Percentiles rank a stretch among this genome's conserved stretches.
Conservation (phyloP, 306 rosid genomes). For the Cucumis hystrix region DNA sequence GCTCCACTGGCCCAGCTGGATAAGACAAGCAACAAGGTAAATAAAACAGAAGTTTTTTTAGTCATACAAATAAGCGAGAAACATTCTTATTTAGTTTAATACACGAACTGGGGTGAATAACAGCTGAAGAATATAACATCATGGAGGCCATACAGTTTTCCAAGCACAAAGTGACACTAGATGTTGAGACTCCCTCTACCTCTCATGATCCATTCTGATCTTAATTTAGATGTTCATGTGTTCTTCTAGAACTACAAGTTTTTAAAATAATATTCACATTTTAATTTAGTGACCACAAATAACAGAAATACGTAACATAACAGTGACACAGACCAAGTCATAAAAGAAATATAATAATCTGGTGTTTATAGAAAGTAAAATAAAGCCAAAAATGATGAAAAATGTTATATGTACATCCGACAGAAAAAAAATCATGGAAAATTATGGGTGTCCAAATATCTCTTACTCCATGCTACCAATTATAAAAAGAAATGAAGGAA, state of each 20-base stretch:
- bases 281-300: neutral
- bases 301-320: neutral
- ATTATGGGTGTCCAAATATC: neutral
- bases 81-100: neutral
- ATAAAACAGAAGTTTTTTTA: neutral
- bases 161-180: neutral
- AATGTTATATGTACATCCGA: neutral
- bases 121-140: neutral
- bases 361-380: neutral
- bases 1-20: constrained; percentile 94
- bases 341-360: neutral
- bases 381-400: neutral
- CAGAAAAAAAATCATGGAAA: neutral
- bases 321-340: neutral
- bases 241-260: neutral
- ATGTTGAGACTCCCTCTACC: neutral
- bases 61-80: neutral
- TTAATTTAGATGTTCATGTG: neutral
- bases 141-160: neutral
- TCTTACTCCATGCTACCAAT: neutral
- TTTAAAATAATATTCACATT: neutral
- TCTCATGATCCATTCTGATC: neutral
- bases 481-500: neutral
- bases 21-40: neutral
- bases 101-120: neutral